phyloP scores from a whole-genome alignment of 768 basidiomycete genomes.

The Naematelia encephala region DNA sequence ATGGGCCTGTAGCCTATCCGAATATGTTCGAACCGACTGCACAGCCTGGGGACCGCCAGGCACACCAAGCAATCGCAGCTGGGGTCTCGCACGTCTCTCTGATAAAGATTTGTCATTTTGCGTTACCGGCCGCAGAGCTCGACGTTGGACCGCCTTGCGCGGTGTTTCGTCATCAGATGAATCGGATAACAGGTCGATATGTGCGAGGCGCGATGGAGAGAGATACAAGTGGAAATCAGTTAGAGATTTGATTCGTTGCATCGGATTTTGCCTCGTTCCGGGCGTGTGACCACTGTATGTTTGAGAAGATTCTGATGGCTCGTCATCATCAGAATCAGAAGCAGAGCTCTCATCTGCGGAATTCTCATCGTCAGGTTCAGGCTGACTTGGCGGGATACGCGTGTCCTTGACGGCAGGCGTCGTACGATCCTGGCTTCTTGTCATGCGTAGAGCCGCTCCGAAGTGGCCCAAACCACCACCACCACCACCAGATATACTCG shows the following conservation, averaged over 20 bases:
- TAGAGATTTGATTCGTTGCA: slow-evolving; percentile 37
- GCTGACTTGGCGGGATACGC: background rate
- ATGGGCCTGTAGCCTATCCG: slow-evolving; percentile 37
- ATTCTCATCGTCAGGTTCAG: background rate
- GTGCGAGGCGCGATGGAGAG: slow-evolving; percentile 43
- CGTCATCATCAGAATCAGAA: background rate
- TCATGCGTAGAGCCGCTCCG: slow-evolving; percentile 18
- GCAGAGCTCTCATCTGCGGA: background rate
- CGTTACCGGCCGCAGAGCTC: slow-evolving; percentile 20
- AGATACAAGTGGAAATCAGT: slow-evolving; percentile 48
- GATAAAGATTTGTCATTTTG: slow-evolving; percentile 7
- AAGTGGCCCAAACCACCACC: slow-evolving; percentile 4
- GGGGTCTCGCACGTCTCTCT: slow-evolving; percentile 16
- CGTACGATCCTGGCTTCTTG: slow-evolving; percentile 1
- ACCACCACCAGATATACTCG: slow-evolving; percentile 7
- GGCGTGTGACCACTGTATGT: background rate
- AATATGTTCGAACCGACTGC: slow-evolving; percentile 30
- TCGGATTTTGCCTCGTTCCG: background rate
- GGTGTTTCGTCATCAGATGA: slow-evolving; percentile 28
- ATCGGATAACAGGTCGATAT: slow-evolving; percentile 41
- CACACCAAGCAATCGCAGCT: slow-evolving; percentile 17
- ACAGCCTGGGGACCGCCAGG: background rate
- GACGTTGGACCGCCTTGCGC: background rate
- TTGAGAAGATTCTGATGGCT: background rate
- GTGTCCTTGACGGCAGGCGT: background rate